Evolutionary conservation across 495 filamentous ascomycete species (phyloP).

Genomic region (Penicillium arizonense): DNA sequence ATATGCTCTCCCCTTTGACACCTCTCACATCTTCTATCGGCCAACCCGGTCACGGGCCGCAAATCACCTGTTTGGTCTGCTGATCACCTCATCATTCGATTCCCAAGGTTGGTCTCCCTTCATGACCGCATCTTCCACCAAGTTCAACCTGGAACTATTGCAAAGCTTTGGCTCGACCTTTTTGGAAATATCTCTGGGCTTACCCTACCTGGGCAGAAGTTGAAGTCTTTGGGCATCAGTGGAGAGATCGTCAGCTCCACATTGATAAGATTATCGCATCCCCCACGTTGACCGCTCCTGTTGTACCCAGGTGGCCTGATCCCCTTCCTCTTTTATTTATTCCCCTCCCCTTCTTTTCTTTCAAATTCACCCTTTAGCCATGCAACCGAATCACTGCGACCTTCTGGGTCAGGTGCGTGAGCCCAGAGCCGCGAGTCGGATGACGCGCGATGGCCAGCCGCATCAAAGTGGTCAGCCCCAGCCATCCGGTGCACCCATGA

Average conservation of each 20-base stretch:
- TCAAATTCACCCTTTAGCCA: constrained; percentile 16
- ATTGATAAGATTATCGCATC: constrained; percentile 29
- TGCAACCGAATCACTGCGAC: constrained; percentile 50
- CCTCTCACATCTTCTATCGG: constrained; percentile 7
- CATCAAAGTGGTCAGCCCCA: constrained; percentile 33
- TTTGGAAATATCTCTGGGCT: not conserved
- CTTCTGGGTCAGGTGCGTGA: constrained; percentile 45
- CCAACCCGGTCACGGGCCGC: constrained; percentile 20
- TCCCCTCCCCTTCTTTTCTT: constrained; percentile 8
- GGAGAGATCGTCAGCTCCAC: constrained; percentile 23
- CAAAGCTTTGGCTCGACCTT: not conserved
- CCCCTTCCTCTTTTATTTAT: constrained; percentile 8
- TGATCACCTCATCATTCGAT: constrained; percentile 27
- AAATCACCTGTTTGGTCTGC: constrained; percentile 29
- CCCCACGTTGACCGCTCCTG: constrained; percentile 30
- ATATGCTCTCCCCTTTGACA: not conserved
- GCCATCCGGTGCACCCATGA: constrained; percentile 38
- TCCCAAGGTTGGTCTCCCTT: not conserved
- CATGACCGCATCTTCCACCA: too few species aligned
- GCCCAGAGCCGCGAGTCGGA: constrained; percentile 35
- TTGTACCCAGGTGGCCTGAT: constrained; percentile 28
- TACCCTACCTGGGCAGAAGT: not conserved
- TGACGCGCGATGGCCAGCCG: constrained; percentile 42
- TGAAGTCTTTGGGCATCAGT: constrained; percentile 24
- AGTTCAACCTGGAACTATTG: not conserved